Base-by-base conservation (phyloP, 129 eudicot genomes). In the Arctium minus region DNA sequence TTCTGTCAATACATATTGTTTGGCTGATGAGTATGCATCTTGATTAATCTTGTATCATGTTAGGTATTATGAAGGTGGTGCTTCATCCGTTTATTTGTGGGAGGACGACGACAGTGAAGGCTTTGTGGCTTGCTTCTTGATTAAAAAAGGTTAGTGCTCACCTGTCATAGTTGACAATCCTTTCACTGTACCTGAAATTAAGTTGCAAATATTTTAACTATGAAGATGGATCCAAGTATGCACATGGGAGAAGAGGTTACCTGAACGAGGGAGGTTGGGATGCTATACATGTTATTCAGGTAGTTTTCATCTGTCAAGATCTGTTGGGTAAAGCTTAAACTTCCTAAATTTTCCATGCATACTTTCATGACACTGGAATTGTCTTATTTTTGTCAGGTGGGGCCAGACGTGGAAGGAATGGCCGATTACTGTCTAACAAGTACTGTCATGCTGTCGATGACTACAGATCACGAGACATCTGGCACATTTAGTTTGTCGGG, bases 31-130 rank as follows among this genome's bases (percentile, higher is more conserved):
- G 3, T 60, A 60, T 17, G 29, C 68, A 60, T 60, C 29, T 60
- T 60, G 68, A 42, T 73, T 81, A 40, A 62, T 39, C 67, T 81
- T 64, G 70, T 81, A 60, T 56, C 27, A 6, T 83, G 78, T 46
- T 89, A 96, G 99, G 95, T 96, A 96, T 84, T 96, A 96, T 81
- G 99, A 96, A 90, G 99, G 99, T 22, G 98, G 99, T 11, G 84
- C 88, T 81, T 96, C 99, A 74, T 96, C 99, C 4, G 98, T 96
- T 15, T 96, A 96, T 72, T 83, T 96, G 87, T 96, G 98, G 98
- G 99, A 96, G 83, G 99, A 96, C 76, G 94, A 91, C 86, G 97
- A 93, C 65, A 87, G 76, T 67, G 94, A 91, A 83, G 98, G 95
- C 17, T 91, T 96, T 76, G 91, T 96, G 18, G 98, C 93, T 70